Evolutionary conservation across 192 early-diverging fungal species (phyloP).

Genomic region (Spinellus fusiger): DNA sequence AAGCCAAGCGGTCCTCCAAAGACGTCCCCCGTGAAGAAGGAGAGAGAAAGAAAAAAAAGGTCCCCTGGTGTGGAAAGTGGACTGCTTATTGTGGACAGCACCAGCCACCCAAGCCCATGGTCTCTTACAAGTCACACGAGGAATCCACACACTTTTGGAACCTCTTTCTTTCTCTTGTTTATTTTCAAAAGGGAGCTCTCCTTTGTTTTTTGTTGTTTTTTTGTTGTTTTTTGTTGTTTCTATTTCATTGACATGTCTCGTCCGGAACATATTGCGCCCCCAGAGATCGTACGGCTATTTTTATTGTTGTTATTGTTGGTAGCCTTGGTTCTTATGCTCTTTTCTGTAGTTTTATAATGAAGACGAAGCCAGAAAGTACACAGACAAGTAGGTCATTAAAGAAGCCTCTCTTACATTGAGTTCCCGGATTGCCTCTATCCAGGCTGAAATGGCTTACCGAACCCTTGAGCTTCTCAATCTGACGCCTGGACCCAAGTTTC

Average conservation of each 20-base stretch:
- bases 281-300: conserved; percentile 90
- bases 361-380: conserved; percentile 90
- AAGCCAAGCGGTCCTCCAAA: background rate
- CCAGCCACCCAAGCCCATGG: too few species aligned
- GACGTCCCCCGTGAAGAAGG: background rate
- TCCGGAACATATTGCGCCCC: conserved; percentile 94
- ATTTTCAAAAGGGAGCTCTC: background rate
- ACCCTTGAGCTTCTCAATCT: conserved; percentile 89
- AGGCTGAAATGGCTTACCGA: conserved; percentile 89
- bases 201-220: conserved; percentile 1
- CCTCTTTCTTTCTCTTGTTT: conserved; percentile 7
- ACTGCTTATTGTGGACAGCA: too few species aligned
- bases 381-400: conserved; percentile 60
- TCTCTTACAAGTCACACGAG: conserved; percentile 4
- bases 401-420: conserved; percentile 32
- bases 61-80: background rate
- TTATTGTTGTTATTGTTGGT: too few species aligned
- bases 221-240: background rate
- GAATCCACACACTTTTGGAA: conserved; percentile 1
- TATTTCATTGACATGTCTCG: conserved; percentile 65
- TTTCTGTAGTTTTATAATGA: conserved; percentile 84
- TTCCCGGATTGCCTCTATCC: conserved; percentile 91
- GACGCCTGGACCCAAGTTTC: conserved; percentile 63
- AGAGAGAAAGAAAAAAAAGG: background rate
- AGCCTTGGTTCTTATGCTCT: too few species aligned